A percentile compares a stretch with the other conserved stretches of the same genome.
phyloP scores from a whole-genome alignment of 768 basidiomycete genomes.

The Lentinula detonsa region DNA sequence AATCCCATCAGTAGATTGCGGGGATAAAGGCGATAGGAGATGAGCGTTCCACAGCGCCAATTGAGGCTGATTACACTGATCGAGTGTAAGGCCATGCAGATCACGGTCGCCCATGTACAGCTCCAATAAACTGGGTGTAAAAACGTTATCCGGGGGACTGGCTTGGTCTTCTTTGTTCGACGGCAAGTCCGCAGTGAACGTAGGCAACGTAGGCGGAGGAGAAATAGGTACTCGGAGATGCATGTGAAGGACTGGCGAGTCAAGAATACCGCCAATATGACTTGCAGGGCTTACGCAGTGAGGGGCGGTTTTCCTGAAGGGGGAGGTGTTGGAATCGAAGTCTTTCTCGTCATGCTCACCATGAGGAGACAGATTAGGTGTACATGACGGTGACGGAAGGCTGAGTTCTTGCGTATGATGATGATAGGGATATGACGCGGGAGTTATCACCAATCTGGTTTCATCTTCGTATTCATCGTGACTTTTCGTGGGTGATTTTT shows the following conservation, averaged over 20 bases:
- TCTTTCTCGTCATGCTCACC: neutral
- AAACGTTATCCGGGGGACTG: neutral
- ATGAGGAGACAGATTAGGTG: neutral
- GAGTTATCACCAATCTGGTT: neutral
- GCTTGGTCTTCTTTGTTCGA: neutral
- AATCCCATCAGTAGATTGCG: neutral
- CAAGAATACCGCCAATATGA: neutral
- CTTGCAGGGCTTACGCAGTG: neutral
- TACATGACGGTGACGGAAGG: neutral
- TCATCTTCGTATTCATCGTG: neutral
- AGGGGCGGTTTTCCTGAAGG: neutral
- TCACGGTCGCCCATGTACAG: neutral
- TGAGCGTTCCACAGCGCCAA: neutral
- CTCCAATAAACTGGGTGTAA: neutral
- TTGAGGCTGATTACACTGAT: neutral
- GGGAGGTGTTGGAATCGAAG: neutral
- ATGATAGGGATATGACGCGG: neutral
- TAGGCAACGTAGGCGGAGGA: slow-evolving; percentile 1
- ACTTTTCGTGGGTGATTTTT: neutral
- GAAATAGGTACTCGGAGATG: neutral
- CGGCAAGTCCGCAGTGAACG: neutral
- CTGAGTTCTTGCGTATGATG: neutral
- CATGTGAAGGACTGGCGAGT: neutral
- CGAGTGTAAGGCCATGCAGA: too few relatives aligned
- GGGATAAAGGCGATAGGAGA: neutral